These are phyloP conservation scores for Torulaspora indica DNA, from an alignment of 805 yeast genomes.

Conservation along the genomic window DNA sequence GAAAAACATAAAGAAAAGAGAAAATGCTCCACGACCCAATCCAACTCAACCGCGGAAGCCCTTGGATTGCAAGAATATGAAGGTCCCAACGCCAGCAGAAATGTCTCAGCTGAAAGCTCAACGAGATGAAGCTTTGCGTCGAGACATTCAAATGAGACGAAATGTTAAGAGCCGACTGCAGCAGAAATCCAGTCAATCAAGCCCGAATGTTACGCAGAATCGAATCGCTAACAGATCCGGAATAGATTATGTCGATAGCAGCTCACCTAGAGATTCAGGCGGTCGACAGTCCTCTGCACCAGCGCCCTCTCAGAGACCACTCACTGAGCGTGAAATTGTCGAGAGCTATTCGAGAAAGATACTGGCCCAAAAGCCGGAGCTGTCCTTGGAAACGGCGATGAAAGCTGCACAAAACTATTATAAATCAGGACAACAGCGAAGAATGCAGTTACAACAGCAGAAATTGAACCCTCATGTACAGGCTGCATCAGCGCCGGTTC, in stretches of 20 bases:
- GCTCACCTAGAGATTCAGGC: slow-evolving; percentile 11
- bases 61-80: slow-evolving; percentile 41
- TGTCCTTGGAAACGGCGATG: slow-evolving; percentile 32
- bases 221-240: slow-evolving; percentile 9
- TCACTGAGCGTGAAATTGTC: slow-evolving; percentile 31
- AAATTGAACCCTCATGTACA: slow-evolving; percentile 30
- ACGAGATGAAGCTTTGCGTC: slow-evolving; percentile 79
- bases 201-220: slow-evolving; percentile 4
- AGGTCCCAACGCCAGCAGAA: slow-evolving; percentile 78
- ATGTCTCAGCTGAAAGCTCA: slow-evolving; percentile 78
- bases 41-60: slow-evolving; percentile 41
- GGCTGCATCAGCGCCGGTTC: slow-evolving; percentile 2
- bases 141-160: slow-evolving; percentile 41
- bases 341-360: slow-evolving; percentile 33
- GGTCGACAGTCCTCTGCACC: slow-evolving; percentile 17
- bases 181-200: slow-evolving; percentile 23
- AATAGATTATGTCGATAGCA: slow-evolving; percentile 17
- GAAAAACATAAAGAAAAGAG: slow-evolving; percentile 84
- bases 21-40: slow-evolving; percentile 61
- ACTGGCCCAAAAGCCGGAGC: slow-evolving; percentile 31
- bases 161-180: slow-evolving; percentile 32
- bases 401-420: slow-evolving; percentile 35
- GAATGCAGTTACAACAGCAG: slow-evolving; percentile 24
- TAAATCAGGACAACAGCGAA: slow-evolving; percentile 18
- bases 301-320: slow-evolving; percentile 16